These are phyloP conservation scores for Apostasia ramifera DNA, from an alignment of 106 monocot species.

Conservation along the genomic window DNA sequence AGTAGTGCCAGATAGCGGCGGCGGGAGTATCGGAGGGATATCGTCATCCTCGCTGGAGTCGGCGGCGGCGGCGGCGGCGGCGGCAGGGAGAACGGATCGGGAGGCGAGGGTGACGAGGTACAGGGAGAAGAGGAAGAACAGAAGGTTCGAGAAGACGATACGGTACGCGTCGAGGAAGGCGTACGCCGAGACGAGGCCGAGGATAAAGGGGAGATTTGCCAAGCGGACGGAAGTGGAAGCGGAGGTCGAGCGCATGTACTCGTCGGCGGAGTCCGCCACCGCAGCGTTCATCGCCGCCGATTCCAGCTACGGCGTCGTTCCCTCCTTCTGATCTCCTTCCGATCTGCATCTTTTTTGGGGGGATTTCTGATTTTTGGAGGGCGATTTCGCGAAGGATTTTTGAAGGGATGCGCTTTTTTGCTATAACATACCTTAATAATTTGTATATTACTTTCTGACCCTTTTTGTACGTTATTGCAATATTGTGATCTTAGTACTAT, in stretches of 20 bases:
- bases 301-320: slow-evolving; percentile 30
- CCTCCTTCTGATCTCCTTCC: slow-evolving; percentile 24
- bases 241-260: slow-evolving; percentile 23
- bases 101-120: slow-evolving; percentile 47
- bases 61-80: not conserved
- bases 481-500: too few relatives aligned
- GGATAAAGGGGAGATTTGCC: slow-evolving; percentile 66
- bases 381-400: not conserved
- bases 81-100: slow-evolving; percentile 28
- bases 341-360: not conserved
- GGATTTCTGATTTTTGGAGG: not conserved
- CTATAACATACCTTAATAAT: too few relatives aligned
- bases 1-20: slow-evolving; percentile 37
- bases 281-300: slow-evolving; percentile 9
- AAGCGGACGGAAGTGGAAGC: slow-evolving; percentile 32
- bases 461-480: too few relatives aligned
- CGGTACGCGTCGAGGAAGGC: slow-evolving; percentile 41
- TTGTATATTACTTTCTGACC: too few relatives aligned
- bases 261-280: slow-evolving; percentile 8
- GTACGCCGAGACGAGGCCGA: slow-evolving; percentile 49
- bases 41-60: not conserved
- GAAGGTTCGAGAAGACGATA: slow-evolving; percentile 42
- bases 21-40: not conserved
- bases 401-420: not conserved
- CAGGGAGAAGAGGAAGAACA: slow-evolving; percentile 33